Evolutionary conservation across 257 asterid genomes (phyloP), one percentile per base, ranked within the genome.

Genomic region (Thymus quinquecostatus): DNA sequence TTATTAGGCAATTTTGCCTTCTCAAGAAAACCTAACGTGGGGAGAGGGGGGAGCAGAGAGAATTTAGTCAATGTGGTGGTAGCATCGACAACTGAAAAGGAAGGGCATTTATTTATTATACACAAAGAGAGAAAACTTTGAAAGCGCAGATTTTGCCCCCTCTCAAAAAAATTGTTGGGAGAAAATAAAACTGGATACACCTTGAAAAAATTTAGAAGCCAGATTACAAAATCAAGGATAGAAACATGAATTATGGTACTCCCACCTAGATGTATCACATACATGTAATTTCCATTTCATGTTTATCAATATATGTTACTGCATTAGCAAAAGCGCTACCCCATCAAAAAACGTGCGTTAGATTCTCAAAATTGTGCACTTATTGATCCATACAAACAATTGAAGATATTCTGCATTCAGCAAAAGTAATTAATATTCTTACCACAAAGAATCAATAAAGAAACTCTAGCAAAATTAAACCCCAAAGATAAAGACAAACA

Each of bases 281-380:
- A 41, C 54, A 10, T 7, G 13, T 36, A 34, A 47, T 49, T 49
- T 66, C 10, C 41, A 47, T 33, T 33, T 21, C 21, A 21, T 48
- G 34, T 33, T 62, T 3, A 4, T 10, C 54, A 60, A 28, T 64
- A 5, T 29, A 40, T 48, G 13, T 34, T 49, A 66, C 28, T 14
- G 10, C 53, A 10, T 41, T 10, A 68, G 12, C 11, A 5, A 48
- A 66, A 64, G n/a, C 56, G 2, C 43, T 45, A 12, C 11, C 13
- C 56, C 80, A 76, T 70, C 53, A 60, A 43, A 34, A 61, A 68
- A 41, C 30, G 21, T 21, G 21, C 21, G 40, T 38, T 40, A 21
- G 54, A 72, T 72, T 45, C 64, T 14, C 59, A 48, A 50, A 72
- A 54, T 21, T 43, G 28, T 64, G 45, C 71, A 43, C 48, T 9